A percentile compares a stretch with the other conserved stretches of the same genome.
phyloP scores from a whole-genome alignment of 371 early-diverging fungal species.

The Chytridiales sp. region DNA sequence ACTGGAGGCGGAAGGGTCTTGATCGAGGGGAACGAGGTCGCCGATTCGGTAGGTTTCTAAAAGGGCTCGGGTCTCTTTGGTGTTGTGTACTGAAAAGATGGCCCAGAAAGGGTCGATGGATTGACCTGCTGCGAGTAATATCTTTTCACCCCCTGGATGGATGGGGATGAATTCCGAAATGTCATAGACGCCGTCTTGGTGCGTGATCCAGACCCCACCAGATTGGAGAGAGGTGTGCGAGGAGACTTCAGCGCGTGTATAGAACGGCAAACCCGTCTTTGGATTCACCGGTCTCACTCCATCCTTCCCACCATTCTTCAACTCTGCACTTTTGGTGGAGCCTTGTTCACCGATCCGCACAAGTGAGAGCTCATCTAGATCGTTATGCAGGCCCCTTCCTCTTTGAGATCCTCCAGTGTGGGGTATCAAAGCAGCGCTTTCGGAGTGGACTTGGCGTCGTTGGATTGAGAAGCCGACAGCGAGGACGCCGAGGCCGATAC shows the following conservation, averaged over 20 bases:
- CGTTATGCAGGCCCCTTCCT: too few relatives aligned
- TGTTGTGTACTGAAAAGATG: slow-evolving; percentile 44
- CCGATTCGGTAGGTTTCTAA: slow-evolving; percentile 49
- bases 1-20: slow-evolving; percentile 22
- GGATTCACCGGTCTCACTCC: not conserved
- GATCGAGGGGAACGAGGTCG: slow-evolving; percentile 24
- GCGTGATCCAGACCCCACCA: slow-evolving; percentile 54
- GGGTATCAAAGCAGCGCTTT: too few relatives aligned
- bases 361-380: too few relatives aligned
- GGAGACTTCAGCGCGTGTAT: slow-evolving; percentile 38
- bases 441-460: too few relatives aligned
- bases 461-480: too few relatives aligned
- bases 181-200: slow-evolving; percentile 54
- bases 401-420: too few relatives aligned
- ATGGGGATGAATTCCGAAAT: slow-evolving; percentile 52
- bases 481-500: too few relatives aligned
- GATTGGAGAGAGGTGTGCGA: slow-evolving; percentile 33
- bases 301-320: too few relatives aligned
- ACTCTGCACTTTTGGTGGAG: too few relatives aligned
- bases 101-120: slow-evolving; percentile 54
- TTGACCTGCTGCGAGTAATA: slow-evolving; percentile 50
- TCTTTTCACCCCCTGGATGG: slow-evolving; percentile 58
- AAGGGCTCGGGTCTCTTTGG: slow-evolving; percentile 32
- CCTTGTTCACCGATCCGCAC: too few relatives aligned
- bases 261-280: slow-evolving; percentile 14